These are phyloP conservation scores for Beauveria sp. DNA, from an alignment of 2,329 filamentous ascomycete genomes.

Conservation along the genomic window DNA sequence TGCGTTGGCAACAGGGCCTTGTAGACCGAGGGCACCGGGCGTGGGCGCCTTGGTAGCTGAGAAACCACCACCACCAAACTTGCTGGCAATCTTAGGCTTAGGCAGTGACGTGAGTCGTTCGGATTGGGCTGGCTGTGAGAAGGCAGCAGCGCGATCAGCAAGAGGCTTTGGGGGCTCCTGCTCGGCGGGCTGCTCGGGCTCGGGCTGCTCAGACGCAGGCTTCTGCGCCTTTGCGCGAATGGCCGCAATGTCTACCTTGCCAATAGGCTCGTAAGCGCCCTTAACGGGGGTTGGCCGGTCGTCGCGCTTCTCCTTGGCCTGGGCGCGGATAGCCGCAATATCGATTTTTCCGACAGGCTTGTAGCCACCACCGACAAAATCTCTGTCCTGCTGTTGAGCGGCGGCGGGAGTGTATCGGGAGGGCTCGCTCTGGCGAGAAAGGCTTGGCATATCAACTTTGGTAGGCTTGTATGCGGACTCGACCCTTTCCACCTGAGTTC, in stretches of 20 bases:
- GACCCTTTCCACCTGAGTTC: slow-evolving; percentile 86
- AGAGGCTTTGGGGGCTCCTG: slow-evolving; percentile 49
- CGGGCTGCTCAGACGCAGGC: slow-evolving; percentile 35
- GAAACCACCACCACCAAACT: slow-evolving; percentile 70
- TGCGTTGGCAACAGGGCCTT: slow-evolving; percentile 50
- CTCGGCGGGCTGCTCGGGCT: slow-evolving; percentile 19
- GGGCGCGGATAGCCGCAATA: slow-evolving; percentile 80
- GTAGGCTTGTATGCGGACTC: slow-evolving; percentile 89
- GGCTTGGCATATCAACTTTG: slow-evolving; percentile 85
- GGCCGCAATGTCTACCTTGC: slow-evolving; percentile 94
- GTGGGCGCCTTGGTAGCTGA: slow-evolving; percentile 83
- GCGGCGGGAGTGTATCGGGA: slow-evolving; percentile 49
- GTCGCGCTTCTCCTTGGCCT: slow-evolving; percentile 61
- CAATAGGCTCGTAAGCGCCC: slow-evolving; percentile 87
- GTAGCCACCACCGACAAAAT: slow-evolving; percentile 79
- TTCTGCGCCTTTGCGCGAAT: slow-evolving; percentile 80
- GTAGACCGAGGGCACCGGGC: slow-evolving; percentile 59
- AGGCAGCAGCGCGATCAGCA: slow-evolving; percentile 69
- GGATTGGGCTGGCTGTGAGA: slow-evolving; percentile 52
- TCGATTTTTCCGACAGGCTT: slow-evolving; percentile 97
- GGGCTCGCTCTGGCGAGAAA: slow-evolving; percentile 66
- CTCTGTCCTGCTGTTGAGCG: slow-evolving; percentile 36
- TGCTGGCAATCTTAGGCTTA: slow-evolving; percentile 92
- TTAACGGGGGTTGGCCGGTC: slow-evolving; percentile 81
- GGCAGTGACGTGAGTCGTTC: slow-evolving; percentile 81